Evolutionary conservation across 495 filamentous ascomycete species (phyloP).

Genomic region (Aspergillus sclerotiicarbonarius): DNA sequence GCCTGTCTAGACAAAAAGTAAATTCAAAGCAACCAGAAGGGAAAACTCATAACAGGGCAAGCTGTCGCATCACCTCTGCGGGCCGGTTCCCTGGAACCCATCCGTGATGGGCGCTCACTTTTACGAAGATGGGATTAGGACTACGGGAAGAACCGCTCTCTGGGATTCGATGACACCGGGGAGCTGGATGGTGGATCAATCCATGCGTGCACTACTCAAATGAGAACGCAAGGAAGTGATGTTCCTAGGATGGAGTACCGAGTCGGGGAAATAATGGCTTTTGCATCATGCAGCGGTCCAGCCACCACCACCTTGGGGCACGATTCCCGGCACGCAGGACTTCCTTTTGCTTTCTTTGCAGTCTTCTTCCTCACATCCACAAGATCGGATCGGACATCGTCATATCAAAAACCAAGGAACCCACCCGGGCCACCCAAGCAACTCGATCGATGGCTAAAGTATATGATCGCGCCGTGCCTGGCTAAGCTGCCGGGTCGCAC

Average conservation of each 20-base stretch:
- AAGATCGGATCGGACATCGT: not conserved
- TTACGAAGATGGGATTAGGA: not conserved
- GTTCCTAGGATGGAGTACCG: not conserved
- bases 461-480: conserved; percentile 5
- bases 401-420: not conserved
- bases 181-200: conserved; percentile 8
- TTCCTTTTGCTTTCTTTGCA: not conserved
- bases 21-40: not conserved
- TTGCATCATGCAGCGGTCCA: not conserved
- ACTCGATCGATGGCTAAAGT: not conserved
- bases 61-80: not conserved
- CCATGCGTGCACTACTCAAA: not conserved
- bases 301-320: not conserved
- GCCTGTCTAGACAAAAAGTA: not conserved
- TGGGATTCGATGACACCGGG: conserved; percentile 7
- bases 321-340: not conserved
- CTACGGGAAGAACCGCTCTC: conserved; percentile 14
- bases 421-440: no score
- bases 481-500: conserved; percentile 11
- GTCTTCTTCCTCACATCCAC: not conserved
- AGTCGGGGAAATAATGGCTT: not conserved
- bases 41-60: not conserved
- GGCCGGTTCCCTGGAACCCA: not conserved
- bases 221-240: not conserved
- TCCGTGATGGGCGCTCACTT: not conserved